Conservation (phyloP, 306 rosid species). For the Coriaria nepalensis region DNA sequence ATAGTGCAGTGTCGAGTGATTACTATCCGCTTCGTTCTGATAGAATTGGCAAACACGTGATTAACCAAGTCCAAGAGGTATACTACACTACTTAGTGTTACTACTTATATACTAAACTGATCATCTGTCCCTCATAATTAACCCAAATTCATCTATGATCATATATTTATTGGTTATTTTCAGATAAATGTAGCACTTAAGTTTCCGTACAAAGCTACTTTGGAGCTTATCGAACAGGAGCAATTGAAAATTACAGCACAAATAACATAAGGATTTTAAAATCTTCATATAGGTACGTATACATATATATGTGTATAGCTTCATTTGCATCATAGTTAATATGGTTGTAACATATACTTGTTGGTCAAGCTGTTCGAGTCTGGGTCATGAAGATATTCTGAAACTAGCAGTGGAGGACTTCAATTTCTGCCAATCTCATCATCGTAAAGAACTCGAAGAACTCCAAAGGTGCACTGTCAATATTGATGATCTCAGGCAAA, state of each 20-base stretch:
- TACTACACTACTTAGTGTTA: too few species aligned
- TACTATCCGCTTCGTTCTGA: constrained; percentile 9
- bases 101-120: too few species aligned
- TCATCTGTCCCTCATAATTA: too few species aligned
- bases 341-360: too few species aligned
- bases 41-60: constrained; percentile 18
- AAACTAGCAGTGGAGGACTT: constrained; percentile 71
- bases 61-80: constrained; percentile 36
- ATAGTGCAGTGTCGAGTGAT: constrained; percentile 18
- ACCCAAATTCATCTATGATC: too few species aligned
- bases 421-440: constrained; percentile 54
- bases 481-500: too few species aligned
- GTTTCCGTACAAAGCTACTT: constrained; percentile 40
- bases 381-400: constrained; percentile 47
- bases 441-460: constrained; percentile 40
- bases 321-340: too few species aligned
- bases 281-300: constrained; percentile 46
- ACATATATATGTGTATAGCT: neutral
- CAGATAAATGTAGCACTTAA: constrained; percentile 50
- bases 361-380: constrained; percentile 38
- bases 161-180: neutral
- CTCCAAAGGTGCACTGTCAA: constrained; percentile 34
- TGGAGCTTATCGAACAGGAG: constrained; percentile 49
- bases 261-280: constrained; percentile 49
- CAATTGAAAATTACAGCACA: constrained; percentile 37